Conservation (phyloP, 495 filamentous ascomycete genomes). For the Eremomyces bilateralis region DNA sequence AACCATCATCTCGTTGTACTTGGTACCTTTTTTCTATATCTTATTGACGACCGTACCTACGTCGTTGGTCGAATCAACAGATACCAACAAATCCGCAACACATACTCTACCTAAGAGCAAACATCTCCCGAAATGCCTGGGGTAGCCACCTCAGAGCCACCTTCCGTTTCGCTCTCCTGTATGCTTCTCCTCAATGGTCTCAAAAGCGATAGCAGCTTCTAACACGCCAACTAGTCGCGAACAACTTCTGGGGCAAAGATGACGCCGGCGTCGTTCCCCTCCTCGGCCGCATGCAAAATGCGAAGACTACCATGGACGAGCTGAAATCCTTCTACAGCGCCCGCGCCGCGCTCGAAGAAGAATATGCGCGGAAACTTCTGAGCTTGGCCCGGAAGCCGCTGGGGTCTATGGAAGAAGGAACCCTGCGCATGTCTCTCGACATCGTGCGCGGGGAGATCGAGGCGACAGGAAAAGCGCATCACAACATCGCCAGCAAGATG, state of each 20-base stretch:
- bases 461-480: slow-evolving; percentile 79
- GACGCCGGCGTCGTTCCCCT: slow-evolving; percentile 87
- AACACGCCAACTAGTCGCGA: slow-evolving; percentile 44
- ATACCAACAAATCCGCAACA: too few species aligned
- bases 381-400: slow-evolving; percentile 73
- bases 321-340: slow-evolving; percentile 76
- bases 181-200: slow-evolving; percentile 11
- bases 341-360: slow-evolving; percentile 85
- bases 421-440: slow-evolving; percentile 65
- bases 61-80: too few species aligned
- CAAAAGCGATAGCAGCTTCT: neutral
- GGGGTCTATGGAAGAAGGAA: slow-evolving; percentile 73
- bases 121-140: slow-evolving; percentile 45
- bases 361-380: slow-evolving; percentile 82
- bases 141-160: slow-evolving; percentile 33
- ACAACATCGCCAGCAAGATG: slow-evolving; percentile 79
- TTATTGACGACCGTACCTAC: too few species aligned
- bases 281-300: slow-evolving; percentile 86
- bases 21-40: too few species aligned
- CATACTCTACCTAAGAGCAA: too few species aligned
- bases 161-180: slow-evolving; percentile 43
- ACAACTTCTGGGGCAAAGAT: slow-evolving; percentile 99
- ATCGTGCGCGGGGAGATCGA: slow-evolving; percentile 80
- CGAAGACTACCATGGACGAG: slow-evolving; percentile 91
- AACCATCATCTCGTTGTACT: too few species aligned